A percentile compares a stretch with the other conserved stretches of the same genome.
Evolutionary conservation across 148 eudicot genomes (phyloP).

Genomic region (Arctostaphylos glauca): DNA sequence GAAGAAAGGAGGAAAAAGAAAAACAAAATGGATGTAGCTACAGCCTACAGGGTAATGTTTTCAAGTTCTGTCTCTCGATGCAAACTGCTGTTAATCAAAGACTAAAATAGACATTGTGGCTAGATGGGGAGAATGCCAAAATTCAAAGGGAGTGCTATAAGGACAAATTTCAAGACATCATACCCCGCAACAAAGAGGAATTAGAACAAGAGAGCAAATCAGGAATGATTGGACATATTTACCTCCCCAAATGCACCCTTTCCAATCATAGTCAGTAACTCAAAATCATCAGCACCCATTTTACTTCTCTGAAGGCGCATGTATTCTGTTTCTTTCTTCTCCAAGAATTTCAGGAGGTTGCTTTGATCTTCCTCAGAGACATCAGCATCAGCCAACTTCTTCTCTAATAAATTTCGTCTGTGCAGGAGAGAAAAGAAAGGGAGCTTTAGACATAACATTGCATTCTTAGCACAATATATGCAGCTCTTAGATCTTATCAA

Average conservation of each 20-base stretch:
- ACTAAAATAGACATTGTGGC: not conserved
- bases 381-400: constrained; percentile 97
- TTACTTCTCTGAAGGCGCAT: constrained; percentile 99
- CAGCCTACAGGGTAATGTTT: not conserved
- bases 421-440: constrained; percentile 10
- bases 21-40: not conserved
- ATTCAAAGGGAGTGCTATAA: not conserved
- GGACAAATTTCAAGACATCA: not conserved
- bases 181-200: not conserved
- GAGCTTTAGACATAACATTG: not conserved
- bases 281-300: constrained; percentile 98
- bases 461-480: not conserved
- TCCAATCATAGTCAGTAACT: constrained; percentile 94
- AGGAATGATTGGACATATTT: constrained; percentile 21
- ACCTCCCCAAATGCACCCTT: constrained; percentile 99
- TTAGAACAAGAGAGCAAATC: not conserved
- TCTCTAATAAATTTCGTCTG: constrained; percentile 84
- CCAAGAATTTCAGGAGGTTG: constrained; percentile 82
- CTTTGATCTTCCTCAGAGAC: constrained; percentile 96
- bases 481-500: not conserved
- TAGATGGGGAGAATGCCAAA: not conserved
- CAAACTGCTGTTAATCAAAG: not conserved
- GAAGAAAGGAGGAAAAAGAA: not conserved
- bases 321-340: constrained; percentile 97
- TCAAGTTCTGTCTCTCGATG: not conserved